Evolutionary conservation across 306 rosid species (phyloP).

Genomic region (Cyclanthera cordifolia): DNA sequence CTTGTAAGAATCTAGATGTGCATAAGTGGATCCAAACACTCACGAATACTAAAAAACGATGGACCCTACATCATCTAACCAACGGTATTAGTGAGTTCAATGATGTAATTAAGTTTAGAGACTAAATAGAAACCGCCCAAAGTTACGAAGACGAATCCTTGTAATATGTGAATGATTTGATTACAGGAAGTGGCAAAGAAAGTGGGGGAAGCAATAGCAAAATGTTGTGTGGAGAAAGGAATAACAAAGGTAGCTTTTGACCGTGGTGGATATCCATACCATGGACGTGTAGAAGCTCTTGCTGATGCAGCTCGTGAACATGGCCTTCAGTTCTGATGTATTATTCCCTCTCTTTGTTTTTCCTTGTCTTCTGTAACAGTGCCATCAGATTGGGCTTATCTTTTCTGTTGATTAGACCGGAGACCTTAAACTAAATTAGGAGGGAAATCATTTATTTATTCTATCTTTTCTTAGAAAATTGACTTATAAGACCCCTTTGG

Average conservation of each 20-base stretch:
- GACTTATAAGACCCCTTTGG: too few species aligned
- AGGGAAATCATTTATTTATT: background rate
- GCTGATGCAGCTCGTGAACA: constrained; percentile 83
- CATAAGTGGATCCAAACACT: too few species aligned
- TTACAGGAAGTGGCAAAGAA: constrained; percentile 81
- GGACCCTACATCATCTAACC: too few species aligned
- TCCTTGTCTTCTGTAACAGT: background rate
- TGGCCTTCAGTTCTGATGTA: constrained; percentile 64
- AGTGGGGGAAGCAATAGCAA: constrained; percentile 86
- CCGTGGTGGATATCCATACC: constrained; percentile 90
- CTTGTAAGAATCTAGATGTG: too few species aligned
- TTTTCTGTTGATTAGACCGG: background rate
- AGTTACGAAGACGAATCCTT: background rate
- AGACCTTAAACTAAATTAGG: background rate
- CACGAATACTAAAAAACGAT: too few species aligned
- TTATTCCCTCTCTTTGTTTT: background rate
- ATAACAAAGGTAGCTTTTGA: constrained; percentile 88
- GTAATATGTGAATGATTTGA: background rate
- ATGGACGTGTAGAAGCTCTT: constrained; percentile 83
- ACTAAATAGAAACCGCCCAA: background rate
- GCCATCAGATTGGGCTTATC: background rate
- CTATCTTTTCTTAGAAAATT: background rate
- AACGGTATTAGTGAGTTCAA: background rate
- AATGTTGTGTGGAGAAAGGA: constrained; percentile 78
- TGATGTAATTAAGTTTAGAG: background rate